These are phyloP conservation scores for Ganoderma sp. DNA, from an alignment of 1,284 basidiomycete genomes.

Conservation along the genomic window DNA sequence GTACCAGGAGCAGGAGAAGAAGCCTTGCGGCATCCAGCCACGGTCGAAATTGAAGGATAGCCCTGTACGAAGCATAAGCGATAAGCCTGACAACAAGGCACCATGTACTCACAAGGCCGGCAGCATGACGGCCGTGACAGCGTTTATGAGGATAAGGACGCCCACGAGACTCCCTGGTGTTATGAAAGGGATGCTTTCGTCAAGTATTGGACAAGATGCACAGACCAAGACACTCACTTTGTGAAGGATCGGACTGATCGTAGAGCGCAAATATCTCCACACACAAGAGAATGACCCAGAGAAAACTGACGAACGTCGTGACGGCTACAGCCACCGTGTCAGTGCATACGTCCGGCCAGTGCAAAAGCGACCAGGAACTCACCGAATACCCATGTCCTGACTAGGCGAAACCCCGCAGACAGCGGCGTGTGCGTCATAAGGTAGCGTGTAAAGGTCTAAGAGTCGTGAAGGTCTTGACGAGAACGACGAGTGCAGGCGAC, in stretches of 20 bases:
- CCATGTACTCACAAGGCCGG: conserved; percentile 54
- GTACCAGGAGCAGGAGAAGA: conserved; percentile 52
- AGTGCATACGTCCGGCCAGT: conserved; percentile 49
- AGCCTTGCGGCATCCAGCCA: conserved; percentile 65
- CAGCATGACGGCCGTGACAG: conserved; percentile 54
- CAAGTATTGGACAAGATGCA: not conserved
- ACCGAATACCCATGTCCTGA: conserved; percentile 50
- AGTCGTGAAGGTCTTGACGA: conserved; percentile 9
- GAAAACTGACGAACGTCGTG: conserved; percentile 47
- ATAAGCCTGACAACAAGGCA: not conserved
- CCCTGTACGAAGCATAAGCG: conserved; percentile 40
- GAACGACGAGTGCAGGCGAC: not conserved
- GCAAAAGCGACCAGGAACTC: conserved; percentile 30
- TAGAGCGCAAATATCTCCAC: conserved; percentile 49
- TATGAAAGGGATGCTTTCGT: not conserved
- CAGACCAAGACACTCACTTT: conserved; percentile 43
- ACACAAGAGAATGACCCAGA: conserved; percentile 50
- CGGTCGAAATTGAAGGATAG: conserved; percentile 56
- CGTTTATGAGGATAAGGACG: conserved; percentile 54
- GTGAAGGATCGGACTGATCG: conserved; percentile 45
- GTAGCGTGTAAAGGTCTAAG: not conserved
- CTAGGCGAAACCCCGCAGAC: conserved; percentile 47
- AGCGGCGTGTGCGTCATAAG: conserved; percentile 45
- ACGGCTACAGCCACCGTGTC: conserved; percentile 41
- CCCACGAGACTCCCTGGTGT: conserved; percentile 48